A percentile compares a stretch with the other conserved stretches of the same genome.
phyloP scores from a whole-genome alignment of 2,329 filamentous ascomycete genomes.

The Fusarium chuoi region DNA sequence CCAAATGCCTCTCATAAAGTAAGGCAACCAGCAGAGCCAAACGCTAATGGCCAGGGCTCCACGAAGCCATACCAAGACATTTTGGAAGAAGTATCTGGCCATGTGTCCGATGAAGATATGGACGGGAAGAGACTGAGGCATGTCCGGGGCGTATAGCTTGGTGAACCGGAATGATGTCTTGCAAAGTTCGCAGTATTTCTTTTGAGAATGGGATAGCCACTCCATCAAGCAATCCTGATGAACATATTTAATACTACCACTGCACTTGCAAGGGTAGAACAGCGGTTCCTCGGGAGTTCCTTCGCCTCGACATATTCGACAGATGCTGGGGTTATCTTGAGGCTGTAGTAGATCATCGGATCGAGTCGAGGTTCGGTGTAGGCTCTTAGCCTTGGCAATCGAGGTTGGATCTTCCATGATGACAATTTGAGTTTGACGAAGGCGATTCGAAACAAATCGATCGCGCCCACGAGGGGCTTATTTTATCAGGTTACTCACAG shows the following conservation, averaged over 20 bases:
- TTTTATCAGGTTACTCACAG: constrained; percentile 21
- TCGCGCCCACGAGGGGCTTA: constrained; percentile 46
- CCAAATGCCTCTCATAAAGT: constrained; percentile 92
- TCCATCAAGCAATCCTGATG: constrained; percentile 99
- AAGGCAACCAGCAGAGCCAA: constrained; percentile 90
- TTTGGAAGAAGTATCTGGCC: constrained; percentile 75
- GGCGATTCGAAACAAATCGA: constrained; percentile 35
- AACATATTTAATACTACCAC: constrained; percentile 97
- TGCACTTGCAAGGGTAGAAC: constrained; percentile 99
- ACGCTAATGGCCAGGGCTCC: constrained; percentile 82
- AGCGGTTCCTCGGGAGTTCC: constrained; percentile 83
- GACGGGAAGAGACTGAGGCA: constrained; percentile 85
- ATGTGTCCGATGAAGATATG: constrained; percentile 85
- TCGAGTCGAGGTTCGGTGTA: constrained; percentile 39
- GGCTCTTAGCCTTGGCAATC: constrained; percentile 38
- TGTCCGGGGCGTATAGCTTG: constrained; percentile 93
- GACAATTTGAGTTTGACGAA: constrained; percentile 17
- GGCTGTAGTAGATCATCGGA: constrained; percentile 43
- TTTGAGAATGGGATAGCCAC: constrained; percentile 98
- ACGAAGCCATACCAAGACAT: constrained; percentile 80
- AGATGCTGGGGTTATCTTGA: constrained; percentile 75
- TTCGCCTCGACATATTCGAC: constrained; percentile 95
- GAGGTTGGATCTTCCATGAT: constrained; percentile 43
- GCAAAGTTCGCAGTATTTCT: constrained; percentile 99
- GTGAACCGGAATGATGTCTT: constrained; percentile 99